Conservation (phyloP, 768 basidiomycete genomes). For the Trametes punicea region DNA sequence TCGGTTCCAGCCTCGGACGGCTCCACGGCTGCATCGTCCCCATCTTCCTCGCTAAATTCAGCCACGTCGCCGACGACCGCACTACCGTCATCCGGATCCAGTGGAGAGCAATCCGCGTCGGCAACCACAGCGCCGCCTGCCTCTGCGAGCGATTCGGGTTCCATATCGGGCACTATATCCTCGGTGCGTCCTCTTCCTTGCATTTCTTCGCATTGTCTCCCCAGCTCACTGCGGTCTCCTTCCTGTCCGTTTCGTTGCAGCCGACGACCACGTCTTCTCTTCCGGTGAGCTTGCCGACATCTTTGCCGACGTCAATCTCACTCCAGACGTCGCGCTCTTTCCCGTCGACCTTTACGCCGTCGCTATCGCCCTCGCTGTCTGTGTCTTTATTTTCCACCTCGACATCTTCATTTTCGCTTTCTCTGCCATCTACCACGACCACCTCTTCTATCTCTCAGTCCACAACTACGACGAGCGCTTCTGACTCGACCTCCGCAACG, state of each 20-base stretch:
- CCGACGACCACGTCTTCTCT: background rate
- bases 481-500: constrained; percentile 1
- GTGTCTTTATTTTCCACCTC: background rate
- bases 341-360: background rate
- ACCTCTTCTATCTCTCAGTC: background rate
- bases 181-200: background rate
- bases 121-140: background rate
- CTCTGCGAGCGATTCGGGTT: background rate
- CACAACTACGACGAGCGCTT: background rate
- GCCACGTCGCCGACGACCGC: background rate
- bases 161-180: background rate
- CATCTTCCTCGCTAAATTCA: background rate
- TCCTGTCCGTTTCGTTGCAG: background rate
- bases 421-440: background rate
- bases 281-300: constrained; percentile 7
- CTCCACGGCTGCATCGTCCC: constrained; percentile 1
- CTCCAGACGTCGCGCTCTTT: background rate
- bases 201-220: background rate
- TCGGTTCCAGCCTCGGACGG: background rate
- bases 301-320: constrained; percentile 1
- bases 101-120: too few species aligned
- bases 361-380: background rate
- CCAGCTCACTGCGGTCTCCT: background rate
- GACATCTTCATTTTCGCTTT: background rate
- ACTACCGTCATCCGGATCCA: background rate